Conservation (phyloP, 371 early-diverging fungal genomes). For the Lichtheimia corymbifera region DNA sequence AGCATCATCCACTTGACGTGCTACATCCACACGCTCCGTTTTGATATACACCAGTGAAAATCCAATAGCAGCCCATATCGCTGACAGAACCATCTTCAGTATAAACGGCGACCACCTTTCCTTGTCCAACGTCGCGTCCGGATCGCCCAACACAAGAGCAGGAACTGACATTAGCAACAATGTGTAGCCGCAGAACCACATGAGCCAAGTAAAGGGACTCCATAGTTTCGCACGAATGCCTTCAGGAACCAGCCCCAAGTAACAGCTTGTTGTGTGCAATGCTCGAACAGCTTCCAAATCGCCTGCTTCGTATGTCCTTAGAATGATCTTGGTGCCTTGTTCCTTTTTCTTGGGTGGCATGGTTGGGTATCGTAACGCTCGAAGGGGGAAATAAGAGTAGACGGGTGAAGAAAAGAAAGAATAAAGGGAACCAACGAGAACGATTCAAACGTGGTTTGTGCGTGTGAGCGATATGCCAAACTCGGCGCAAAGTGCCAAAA, state of each 20-base stretch:
- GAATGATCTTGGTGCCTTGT: constrained; percentile 23
- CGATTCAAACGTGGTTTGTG: too few species aligned
- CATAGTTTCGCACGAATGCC: constrained; percentile 46
- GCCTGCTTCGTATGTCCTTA: constrained; percentile 35
- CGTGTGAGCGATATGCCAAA: too few species aligned
- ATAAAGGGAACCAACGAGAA: too few species aligned
- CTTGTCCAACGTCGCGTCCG: constrained; percentile 5
- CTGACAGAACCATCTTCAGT: constrained; percentile 27
- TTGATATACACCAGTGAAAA: constrained; percentile 31
- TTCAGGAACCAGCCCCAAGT: constrained; percentile 36
- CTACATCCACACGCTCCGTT: constrained; percentile 37
- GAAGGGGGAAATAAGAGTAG: background rate
- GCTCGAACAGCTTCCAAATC: constrained; percentile 32
- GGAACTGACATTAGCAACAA: constrained; percentile 28
- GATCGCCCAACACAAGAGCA: constrained; percentile 13
- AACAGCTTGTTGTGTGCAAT: constrained; percentile 26
- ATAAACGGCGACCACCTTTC: constrained; percentile 7
- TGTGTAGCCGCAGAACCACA: constrained; percentile 41
- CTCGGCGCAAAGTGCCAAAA: too few species aligned
- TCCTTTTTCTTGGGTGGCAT: constrained; percentile 3
- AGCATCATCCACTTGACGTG: constrained; percentile 34
- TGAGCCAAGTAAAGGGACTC: constrained; percentile 38
- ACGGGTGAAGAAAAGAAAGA: too few species aligned
- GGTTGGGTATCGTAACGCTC: background rate
- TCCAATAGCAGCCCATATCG: constrained; percentile 34